These are phyloP conservation scores for Cucumis variabilis DNA, from an alignment of 331 rosid species.

Conservation along the genomic window DNA sequence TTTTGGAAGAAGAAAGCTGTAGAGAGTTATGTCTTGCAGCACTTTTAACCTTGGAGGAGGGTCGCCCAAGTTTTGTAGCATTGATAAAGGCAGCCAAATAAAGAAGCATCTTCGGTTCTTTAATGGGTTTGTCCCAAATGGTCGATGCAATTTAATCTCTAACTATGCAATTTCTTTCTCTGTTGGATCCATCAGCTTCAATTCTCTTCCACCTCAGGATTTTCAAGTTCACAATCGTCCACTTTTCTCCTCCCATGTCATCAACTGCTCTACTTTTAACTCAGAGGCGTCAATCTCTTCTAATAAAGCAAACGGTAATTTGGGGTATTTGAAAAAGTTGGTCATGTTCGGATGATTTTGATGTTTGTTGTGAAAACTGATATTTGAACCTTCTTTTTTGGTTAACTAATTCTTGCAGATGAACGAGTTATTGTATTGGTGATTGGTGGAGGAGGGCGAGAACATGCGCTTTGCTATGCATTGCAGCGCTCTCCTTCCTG, in stretches of 20 bases:
- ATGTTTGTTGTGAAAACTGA: background rate
- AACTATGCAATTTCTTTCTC: constrained; percentile 42
- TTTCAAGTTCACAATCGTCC: constrained; percentile 24
- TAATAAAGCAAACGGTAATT: constrained; percentile 22
- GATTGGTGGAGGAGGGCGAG: constrained; percentile 99
- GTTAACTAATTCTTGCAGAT: constrained; percentile 38
- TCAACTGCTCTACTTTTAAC: constrained; percentile 43
- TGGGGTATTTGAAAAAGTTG: constrained; percentile 18
- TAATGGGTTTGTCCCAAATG: constrained; percentile 35
- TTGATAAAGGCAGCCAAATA: constrained; percentile 16
- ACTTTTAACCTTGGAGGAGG: constrained; percentile 51
- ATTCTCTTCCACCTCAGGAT: constrained; percentile 10
- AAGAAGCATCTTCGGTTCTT: constrained; percentile 31
- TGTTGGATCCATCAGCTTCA: constrained; percentile 31
- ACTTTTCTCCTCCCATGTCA: constrained; percentile 10
- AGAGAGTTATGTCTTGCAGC: constrained; percentile 54
- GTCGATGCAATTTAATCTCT: constrained; percentile 22
- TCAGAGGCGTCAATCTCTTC: constrained; percentile 43
- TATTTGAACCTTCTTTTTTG: background rate
- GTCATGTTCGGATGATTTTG: background rate
- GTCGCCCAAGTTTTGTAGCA: constrained; percentile 42
- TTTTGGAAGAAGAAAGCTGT: constrained; percentile 14
- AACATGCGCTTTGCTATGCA: constrained; percentile 94
- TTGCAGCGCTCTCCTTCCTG: constrained; percentile 82
- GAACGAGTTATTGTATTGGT: constrained; percentile 70